These are phyloP conservation scores for Colletotrichum sp. DNA, from an alignment of 2,329 filamentous ascomycete genomes.

Conservation along the genomic window DNA sequence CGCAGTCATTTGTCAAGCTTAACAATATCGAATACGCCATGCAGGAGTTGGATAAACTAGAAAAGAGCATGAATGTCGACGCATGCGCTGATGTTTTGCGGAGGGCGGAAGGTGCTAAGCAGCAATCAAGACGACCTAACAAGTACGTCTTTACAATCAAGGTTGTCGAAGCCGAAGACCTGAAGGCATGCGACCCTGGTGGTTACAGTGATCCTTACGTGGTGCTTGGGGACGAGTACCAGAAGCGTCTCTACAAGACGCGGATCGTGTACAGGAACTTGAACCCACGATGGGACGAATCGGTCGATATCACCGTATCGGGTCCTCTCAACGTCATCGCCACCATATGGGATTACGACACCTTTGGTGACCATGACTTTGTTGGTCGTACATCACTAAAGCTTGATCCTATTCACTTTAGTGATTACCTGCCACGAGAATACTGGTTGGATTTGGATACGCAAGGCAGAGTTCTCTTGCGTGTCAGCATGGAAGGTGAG, in stretches of 20 bases:
- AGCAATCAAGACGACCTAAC: constrained; percentile 68
- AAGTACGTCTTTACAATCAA: constrained; percentile 99
- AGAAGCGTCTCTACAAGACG: constrained; percentile 94
- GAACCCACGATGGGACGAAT: constrained; percentile 97
- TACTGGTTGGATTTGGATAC: constrained; percentile 98
- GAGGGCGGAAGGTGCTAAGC: constrained; percentile 71
- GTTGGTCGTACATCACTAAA: constrained; percentile 97
- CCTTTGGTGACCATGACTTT: constrained; percentile 95
- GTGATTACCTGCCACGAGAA: constrained; percentile 92
- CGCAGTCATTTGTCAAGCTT: constrained; percentile 91
- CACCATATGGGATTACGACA: constrained; percentile 98
- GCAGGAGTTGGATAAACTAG: constrained; percentile 87
- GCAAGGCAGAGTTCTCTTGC: constrained; percentile 85
- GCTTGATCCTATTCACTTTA: constrained; percentile 96
- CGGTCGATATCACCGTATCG: constrained; percentile 92
- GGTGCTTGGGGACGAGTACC: constrained; percentile 95
- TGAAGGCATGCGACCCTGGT: constrained; percentile 97
- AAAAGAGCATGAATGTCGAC: constrained; percentile 90
- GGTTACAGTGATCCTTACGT: constrained; percentile 97
- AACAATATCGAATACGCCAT: constrained; percentile 98
- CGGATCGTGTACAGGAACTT: constrained; percentile 88
- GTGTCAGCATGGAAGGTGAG: constrained; percentile 98
- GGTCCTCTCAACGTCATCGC: constrained; percentile 93
- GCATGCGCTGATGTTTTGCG: constrained; percentile 84
- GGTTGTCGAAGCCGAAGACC: constrained; percentile 95